Conservation (phyloP, 192 early-diverging fungal genomes). For the Chytriomyces sp. region DNA sequence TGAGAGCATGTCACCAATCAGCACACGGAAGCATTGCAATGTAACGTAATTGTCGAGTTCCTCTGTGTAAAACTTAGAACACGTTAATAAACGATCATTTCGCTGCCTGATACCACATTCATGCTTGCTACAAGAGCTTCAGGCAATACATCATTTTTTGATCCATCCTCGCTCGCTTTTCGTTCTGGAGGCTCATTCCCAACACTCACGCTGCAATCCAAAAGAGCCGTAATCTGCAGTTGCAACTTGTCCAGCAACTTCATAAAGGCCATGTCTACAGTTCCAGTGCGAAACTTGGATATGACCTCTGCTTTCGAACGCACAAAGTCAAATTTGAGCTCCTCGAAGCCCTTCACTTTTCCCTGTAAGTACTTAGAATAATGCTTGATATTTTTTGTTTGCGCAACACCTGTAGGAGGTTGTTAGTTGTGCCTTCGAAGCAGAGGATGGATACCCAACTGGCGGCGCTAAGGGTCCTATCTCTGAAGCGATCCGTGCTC, state of each 20-base stretch:
- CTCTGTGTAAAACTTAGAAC: slow-evolving; percentile 67
- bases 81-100: background rate
- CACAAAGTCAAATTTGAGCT: slow-evolving; percentile 69
- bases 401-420: slow-evolving; percentile 31
- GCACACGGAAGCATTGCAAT: slow-evolving; percentile 67
- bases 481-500: slow-evolving; percentile 53
- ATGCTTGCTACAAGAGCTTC: no score
- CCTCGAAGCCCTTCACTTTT: slow-evolving; percentile 64
- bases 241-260: slow-evolving; percentile 66
- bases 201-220: slow-evolving; percentile 71
- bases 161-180: no score
- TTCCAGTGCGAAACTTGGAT: slow-evolving; percentile 48
- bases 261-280: slow-evolving; percentile 64
- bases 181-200: background rate
- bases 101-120: background rate
- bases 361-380: slow-evolving; percentile 75
- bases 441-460: slow-evolving; percentile 16
- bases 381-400: slow-evolving; percentile 64
- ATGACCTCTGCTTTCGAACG: slow-evolving; percentile 57
- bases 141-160: no score
- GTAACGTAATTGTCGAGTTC: slow-evolving; percentile 74
- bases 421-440: background rate
- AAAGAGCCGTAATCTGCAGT: slow-evolving; percentile 63
- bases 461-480: slow-evolving; percentile 47
- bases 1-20: slow-evolving; percentile 72